Percentiles rank a stretch among this genome's conserved stretches.
These are phyloP conservation scores for Vigna unguiculata DNA, from an alignment of 306 rosid species.

Conservation along the genomic window DNA sequence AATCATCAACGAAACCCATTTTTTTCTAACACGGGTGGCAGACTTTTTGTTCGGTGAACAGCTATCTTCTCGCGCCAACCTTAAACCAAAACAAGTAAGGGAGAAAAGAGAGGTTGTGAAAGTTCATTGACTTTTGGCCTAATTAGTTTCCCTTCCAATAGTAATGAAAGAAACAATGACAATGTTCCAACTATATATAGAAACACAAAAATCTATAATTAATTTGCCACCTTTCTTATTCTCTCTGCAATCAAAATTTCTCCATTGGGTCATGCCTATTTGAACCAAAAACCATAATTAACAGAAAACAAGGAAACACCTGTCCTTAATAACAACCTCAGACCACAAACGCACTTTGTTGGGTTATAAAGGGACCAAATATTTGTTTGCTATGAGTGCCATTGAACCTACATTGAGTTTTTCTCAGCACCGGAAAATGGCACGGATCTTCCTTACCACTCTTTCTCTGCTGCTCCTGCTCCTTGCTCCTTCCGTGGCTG, in stretches of 20 bases:
- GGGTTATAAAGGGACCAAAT: slow-evolving; percentile 26
- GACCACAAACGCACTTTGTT: background rate
- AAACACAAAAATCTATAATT: background rate
- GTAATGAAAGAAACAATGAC: slow-evolving; percentile 10
- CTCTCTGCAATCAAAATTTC: background rate
- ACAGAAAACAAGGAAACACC: background rate
- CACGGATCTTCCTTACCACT: background rate
- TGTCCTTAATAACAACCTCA: slow-evolving; percentile 25
- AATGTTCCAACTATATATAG: slow-evolving; percentile 15
- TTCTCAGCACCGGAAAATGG: background rate
- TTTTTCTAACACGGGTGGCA: background rate
- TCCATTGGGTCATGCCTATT: background rate
- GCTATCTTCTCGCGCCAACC: background rate
- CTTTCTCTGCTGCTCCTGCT: slow-evolving; percentile 33
- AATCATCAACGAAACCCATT: no score
- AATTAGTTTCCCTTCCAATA: slow-evolving; percentile 6
- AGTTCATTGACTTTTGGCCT: slow-evolving; percentile 13
- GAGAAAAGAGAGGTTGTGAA: slow-evolving; percentile 13
- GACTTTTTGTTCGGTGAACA: background rate
- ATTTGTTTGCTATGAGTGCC: background rate
- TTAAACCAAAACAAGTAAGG: background rate
- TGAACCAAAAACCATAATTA: background rate
- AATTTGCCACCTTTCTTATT: background rate
- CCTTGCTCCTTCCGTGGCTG: slow-evolving; percentile 29
- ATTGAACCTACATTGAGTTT: background rate